Evolutionary conservation across 257 asterid genomes (phyloP).

Genomic region (Solanum sejunctum): DNA sequence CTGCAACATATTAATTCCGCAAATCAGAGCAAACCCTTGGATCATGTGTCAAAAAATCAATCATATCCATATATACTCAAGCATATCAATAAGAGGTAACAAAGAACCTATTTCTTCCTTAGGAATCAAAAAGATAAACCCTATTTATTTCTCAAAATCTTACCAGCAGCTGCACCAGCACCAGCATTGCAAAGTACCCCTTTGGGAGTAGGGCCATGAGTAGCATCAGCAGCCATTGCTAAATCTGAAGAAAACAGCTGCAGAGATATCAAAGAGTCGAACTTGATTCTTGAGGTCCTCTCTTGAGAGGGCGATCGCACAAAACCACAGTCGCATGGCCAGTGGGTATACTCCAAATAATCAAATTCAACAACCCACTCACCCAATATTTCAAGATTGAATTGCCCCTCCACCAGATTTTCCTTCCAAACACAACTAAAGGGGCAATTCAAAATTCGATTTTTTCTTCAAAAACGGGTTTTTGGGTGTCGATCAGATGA

Average conservation of each 20-base stretch:
- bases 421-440: not conserved
- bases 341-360: constrained; percentile 25
- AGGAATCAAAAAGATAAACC: not conserved
- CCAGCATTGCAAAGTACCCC: constrained; percentile 84
- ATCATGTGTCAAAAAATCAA: not conserved
- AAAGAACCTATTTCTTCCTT: not conserved
- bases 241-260: constrained; percentile 8
- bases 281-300: constrained; percentile 38
- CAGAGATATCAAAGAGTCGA: not conserved
- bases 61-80: not conserved
- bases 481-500: constrained; percentile 19
- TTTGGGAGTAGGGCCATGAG: constrained; percentile 57
- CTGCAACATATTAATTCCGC: constrained; percentile 34
- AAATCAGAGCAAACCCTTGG: not conserved
- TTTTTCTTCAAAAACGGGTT: not conserved
- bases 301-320: constrained; percentile 59
- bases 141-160: not conserved
- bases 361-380: not conserved
- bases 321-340: constrained; percentile 88
- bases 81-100: not conserved
- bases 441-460: not conserved
- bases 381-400: not conserved
- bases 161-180: constrained; percentile 98
- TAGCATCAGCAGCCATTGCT: constrained; percentile 47
- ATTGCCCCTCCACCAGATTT: not conserved